Conservation (phyloP, 1,139 yeast genomes). For the Sugiyamaella novakii region DNA sequence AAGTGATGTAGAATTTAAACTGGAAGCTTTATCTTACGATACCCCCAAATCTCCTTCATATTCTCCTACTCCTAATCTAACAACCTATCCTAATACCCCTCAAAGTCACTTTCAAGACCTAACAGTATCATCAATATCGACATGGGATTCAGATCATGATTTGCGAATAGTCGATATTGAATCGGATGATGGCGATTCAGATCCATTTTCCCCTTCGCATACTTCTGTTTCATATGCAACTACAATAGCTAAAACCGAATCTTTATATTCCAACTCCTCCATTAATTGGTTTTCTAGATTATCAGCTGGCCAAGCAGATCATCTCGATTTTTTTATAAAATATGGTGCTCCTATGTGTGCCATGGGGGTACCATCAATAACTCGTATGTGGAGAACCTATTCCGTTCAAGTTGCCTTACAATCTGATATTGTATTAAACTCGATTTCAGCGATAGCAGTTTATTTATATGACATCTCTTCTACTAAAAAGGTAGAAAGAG, state of each 20-base stretch:
- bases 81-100: not conserved
- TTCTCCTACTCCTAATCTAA: not conserved
- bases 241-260: too few relatives aligned
- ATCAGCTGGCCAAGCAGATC: slow-evolving; percentile 1
- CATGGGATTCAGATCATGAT: not conserved
- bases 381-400: slow-evolving; percentile 12
- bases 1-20: too few relatives aligned
- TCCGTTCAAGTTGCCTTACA: slow-evolving; percentile 13
- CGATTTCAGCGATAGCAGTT: slow-evolving; percentile 16
- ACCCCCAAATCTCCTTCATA: not conserved
- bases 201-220: too few relatives aligned
- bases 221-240: too few relatives aligned
- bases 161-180: not conserved
- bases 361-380: slow-evolving; percentile 15
- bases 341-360: slow-evolving; percentile 18
- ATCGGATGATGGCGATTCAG: too few relatives aligned
- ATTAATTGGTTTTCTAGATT: slow-evolving; percentile 13
- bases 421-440: slow-evolving; percentile 17
- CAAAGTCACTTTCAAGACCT: too few relatives aligned
- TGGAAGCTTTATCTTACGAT: too few relatives aligned
- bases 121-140: not conserved
- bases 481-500: not conserved
- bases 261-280: too few relatives aligned
- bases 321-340: slow-evolving; percentile 16
- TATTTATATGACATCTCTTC: slow-evolving; percentile 4